These are phyloP conservation scores for Umbelopsis sp. DNA, from an alignment of 192 early-diverging fungal species.

Conservation along the genomic window DNA sequence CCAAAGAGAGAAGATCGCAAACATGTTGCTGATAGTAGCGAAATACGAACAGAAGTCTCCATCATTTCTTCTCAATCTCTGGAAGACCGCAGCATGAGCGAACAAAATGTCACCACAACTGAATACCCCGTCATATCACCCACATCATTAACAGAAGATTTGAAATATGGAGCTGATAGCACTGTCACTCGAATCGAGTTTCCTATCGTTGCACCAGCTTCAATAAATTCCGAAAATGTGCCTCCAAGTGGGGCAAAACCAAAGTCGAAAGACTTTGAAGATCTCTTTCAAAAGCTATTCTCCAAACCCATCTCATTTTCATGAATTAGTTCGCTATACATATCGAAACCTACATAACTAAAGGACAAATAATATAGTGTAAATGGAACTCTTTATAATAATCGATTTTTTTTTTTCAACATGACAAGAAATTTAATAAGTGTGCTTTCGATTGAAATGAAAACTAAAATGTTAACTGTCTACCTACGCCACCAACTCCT, in stretches of 20 bases:
- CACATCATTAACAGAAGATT: too few relatives aligned
- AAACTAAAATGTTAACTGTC: not conserved
- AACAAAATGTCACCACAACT: too few relatives aligned
- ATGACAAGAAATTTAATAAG: not conserved
- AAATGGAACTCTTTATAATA: not conserved
- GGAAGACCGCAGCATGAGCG: too few relatives aligned
- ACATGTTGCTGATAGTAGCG: too few relatives aligned
- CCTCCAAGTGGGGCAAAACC: not conserved
- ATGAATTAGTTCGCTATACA: not conserved
- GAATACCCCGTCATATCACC: too few relatives aligned
- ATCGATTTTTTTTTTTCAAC: not conserved
- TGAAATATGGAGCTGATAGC: too few relatives aligned
- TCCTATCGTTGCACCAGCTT: not conserved
- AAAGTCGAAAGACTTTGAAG: not conserved
- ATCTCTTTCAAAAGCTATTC: not conserved
- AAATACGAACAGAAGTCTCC: too few relatives aligned
- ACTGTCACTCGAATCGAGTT: not conserved
- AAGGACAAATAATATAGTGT: too few relatives aligned
- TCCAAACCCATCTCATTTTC: not conserved
- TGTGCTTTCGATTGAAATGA: too few relatives aligned
- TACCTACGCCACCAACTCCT: slow-evolving; percentile 42
- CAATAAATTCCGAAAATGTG: not conserved
- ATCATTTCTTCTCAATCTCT: too few relatives aligned
- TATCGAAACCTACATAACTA: not conserved
- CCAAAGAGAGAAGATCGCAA: too few relatives aligned